These are phyloP conservation scores for Cryptococcus jaspeensis DNA, from an alignment of 1,284 basidiomycete species.

Conservation along the genomic window DNA sequence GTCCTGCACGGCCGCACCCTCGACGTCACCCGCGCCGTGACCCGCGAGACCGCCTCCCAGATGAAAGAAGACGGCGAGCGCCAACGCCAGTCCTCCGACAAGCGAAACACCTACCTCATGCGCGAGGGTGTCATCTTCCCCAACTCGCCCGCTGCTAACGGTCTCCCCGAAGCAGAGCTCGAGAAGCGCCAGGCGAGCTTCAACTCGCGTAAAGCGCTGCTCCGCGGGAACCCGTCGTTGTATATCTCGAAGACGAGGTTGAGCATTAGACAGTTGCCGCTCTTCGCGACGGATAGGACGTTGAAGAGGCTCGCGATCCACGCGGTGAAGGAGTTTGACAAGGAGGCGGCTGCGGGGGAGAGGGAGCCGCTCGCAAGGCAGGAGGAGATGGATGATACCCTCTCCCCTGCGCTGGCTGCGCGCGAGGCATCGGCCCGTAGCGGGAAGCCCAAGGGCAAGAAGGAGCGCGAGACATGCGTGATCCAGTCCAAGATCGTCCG, in stretches of 20 bases:
- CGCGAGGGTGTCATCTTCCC: conserved; percentile 85
- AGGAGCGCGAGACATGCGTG: conserved; percentile 60
- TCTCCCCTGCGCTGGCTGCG: conserved; percentile 50
- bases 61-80: conserved; percentile 84
- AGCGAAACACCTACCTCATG: conserved; percentile 92
- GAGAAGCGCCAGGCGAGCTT: conserved; percentile 80
- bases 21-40: conserved; percentile 86
- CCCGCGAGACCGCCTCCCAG: conserved; percentile 78
- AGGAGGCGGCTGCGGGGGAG: conserved; percentile 68
- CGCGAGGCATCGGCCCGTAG: conserved; percentile 43
- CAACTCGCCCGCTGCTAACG: conserved; percentile 72
- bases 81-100: conserved; percentile 84
- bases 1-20: conserved; percentile 91
- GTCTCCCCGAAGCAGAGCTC: conserved; percentile 68
- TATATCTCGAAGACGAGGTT: conserved; percentile 93
- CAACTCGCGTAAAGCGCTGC: conserved; percentile 72
- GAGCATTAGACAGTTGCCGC: conserved; percentile 86
- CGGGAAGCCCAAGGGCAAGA: conserved; percentile 44
- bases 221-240: conserved; percentile 87
- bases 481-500: conserved; percentile 87
- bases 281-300: conserved; percentile 83
- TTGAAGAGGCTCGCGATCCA: conserved; percentile 84
- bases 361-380: conserved; percentile 67
- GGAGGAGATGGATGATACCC: conserved; percentile 61
- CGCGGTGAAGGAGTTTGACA: conserved; percentile 73